Percentiles rank a stretch among this genome's conserved stretches.
These are phyloP conservation scores for Cenococcum geophilum DNA, from an alignment of 495 filamentous ascomycete species.

Conservation along the genomic window DNA sequence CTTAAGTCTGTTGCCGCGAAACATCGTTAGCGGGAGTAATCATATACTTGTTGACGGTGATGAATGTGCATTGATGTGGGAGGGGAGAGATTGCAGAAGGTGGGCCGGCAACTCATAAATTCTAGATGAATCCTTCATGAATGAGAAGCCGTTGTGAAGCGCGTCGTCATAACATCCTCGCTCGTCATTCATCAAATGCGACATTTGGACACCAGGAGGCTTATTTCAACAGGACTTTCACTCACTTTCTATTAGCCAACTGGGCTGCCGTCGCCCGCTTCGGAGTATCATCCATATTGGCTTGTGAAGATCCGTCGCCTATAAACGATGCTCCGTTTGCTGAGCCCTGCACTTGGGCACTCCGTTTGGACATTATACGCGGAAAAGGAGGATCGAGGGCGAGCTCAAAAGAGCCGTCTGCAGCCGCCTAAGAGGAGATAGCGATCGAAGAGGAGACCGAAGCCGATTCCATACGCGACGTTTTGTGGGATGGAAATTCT, in stretches of 20 bases:
- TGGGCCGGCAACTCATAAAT: neutral
- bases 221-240: neutral
- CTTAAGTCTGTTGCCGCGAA: neutral
- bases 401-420: neutral
- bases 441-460: neutral
- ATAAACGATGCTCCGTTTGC: neutral
- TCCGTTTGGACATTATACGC: constrained; percentile 1
- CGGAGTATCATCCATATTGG: neutral
- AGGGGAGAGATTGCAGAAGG: neutral
- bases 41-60: neutral
- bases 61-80: neutral
- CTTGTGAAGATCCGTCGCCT: neutral
- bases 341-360: constrained; percentile 2
- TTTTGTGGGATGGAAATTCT: neutral
- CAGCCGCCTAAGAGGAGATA: neutral
- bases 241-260: constrained; percentile 6
- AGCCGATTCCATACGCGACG: neutral
- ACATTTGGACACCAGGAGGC: too few species aligned
- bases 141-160: too few species aligned
- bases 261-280: constrained; percentile 5
- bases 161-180: too few species aligned
- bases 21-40: neutral
- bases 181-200: too few species aligned
- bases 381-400: neutral
- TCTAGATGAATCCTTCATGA: too few species aligned